Evolutionary conservation across 1,284 basidiomycete genomes (phyloP), one percentile per base, ranked within the genome.

Genomic region (Cystobasidium slooffiae): DNA sequence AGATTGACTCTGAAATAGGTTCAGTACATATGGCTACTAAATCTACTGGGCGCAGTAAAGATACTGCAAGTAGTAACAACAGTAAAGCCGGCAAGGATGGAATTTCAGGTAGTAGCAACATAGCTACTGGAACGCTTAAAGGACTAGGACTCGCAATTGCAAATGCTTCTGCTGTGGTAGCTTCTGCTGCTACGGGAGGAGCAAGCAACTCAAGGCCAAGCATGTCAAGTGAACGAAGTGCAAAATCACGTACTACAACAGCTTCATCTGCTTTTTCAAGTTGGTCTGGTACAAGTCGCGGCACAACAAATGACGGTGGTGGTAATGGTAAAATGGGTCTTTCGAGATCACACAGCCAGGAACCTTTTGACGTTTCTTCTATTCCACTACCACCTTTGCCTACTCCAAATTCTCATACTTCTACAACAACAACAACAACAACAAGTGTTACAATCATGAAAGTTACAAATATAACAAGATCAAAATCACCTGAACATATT

Each of bases 21-120:
- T 65, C 62, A 8, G 70, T 73, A 10, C 70, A 66, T 16, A 41
- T 65, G 53, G 70, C 70, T 24, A 73, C 62, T 14, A 73, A 73
- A 49, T 51, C 70, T 43, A 39, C 43, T n/a, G 49, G 62, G 1
- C 70, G 70, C 51, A 64, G 31, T 51, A 65, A 53, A 59, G 56
- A n/a, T 7, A 59, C 14, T n/a, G 31, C 31, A 31, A 31, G 5
- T 14, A 58, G 37, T 68, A 51, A 51, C 47, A 51, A 51, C 20
- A 51, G 16, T 51, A 51, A 51, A 20, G 47, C 47, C 14, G 62
- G 51, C 6, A 72, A 63, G 39, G 69, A 72, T 39, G 64, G 49
- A 55, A 4, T 39, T 31, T 6, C 56, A 41, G 43, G 16, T 59
- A 43, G 53, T 44, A 31, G 31, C 31, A 31, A 31, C 5, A 31